Conservation (phyloP, 139 green algal species). For the Chlamydomonas sphaeroides region DNA sequence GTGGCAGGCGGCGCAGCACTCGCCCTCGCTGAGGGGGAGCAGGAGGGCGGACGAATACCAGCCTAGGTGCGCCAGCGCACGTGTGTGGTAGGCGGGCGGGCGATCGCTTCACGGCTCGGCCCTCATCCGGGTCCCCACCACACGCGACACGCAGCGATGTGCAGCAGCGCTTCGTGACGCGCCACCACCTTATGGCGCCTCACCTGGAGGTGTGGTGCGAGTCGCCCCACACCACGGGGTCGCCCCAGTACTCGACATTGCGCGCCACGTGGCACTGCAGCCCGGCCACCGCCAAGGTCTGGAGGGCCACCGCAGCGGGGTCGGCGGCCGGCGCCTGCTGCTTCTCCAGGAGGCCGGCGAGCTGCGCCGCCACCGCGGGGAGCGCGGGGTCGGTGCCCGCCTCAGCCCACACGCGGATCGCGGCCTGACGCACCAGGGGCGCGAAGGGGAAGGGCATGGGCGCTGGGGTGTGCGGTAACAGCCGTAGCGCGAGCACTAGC, state of each 20-base stretch:
- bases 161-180: not conserved
- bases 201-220: not conserved
- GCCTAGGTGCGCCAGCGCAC: not conserved
- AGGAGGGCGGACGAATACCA: not conserved
- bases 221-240: conserved; percentile 9
- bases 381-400: no score
- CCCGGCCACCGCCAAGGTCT: not conserved
- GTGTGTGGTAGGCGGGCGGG: not conserved
- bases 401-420: no score
- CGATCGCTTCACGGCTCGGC: not conserved
- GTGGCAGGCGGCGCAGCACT: conserved; percentile 29
- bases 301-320: not conserved
- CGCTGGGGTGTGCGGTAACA: no score
- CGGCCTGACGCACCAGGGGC: no score
- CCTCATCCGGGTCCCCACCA: no score
- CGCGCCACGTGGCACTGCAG: not conserved
- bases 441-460: no score
- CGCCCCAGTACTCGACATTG: conserved; percentile 10
- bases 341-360: no score
- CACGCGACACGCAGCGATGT: not conserved
- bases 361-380: no score
- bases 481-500: no score
- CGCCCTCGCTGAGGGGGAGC: not conserved
- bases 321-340: no score
- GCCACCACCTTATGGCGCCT: no score